phyloP scores from a whole-genome alignment of 305 asterid species.

The Euphrasia arctica region DNA sequence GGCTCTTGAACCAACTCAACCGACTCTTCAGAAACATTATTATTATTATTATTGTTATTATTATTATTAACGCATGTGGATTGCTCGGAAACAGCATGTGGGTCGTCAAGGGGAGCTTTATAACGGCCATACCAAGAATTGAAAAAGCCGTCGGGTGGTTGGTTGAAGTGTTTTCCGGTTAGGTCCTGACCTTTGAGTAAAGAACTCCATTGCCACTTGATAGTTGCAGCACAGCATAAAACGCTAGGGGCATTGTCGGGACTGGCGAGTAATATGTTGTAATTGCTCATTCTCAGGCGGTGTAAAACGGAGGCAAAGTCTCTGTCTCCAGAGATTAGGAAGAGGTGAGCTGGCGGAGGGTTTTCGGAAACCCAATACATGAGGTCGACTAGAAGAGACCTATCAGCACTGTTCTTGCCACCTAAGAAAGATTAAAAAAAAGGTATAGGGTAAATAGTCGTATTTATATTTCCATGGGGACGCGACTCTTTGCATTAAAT shows the following conservation, averaged over 20 bases:
- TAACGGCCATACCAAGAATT: conserved; percentile 89
- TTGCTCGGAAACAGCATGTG: conserved; percentile 52
- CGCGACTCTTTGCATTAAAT: too few relatives aligned
- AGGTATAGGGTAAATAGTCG: too few relatives aligned
- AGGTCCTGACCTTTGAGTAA: conserved; percentile 76
- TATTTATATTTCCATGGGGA: too few relatives aligned
- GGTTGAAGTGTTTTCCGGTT: conserved; percentile 77
- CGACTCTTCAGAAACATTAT: conserved; percentile 27
- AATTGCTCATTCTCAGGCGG: conserved; percentile 82
- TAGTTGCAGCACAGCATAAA: conserved; percentile 87
- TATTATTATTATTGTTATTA: too few relatives aligned
- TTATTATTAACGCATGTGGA: conserved; percentile 21
- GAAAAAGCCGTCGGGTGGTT: conserved; percentile 93
- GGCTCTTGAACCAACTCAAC: conserved; percentile 42
- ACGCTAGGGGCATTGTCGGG: conserved; percentile 58
- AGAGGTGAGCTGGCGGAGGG: conserved; percentile 97
- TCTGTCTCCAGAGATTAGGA: conserved; percentile 81
- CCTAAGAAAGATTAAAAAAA: conserved; percentile 33
- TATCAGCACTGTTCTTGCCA: conserved; percentile 93
- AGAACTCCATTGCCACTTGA: conserved; percentile 93
- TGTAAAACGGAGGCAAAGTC: conserved; percentile 84
- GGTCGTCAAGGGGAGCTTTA: conserved; percentile 70
- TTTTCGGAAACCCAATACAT: conserved; percentile 93
- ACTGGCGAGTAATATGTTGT: conserved; percentile 82
- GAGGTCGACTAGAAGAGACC: conserved; percentile 88